These are phyloP conservation scores for Penicillium coprophilum DNA, from an alignment of 495 filamentous ascomycete species.

Conservation along the genomic window DNA sequence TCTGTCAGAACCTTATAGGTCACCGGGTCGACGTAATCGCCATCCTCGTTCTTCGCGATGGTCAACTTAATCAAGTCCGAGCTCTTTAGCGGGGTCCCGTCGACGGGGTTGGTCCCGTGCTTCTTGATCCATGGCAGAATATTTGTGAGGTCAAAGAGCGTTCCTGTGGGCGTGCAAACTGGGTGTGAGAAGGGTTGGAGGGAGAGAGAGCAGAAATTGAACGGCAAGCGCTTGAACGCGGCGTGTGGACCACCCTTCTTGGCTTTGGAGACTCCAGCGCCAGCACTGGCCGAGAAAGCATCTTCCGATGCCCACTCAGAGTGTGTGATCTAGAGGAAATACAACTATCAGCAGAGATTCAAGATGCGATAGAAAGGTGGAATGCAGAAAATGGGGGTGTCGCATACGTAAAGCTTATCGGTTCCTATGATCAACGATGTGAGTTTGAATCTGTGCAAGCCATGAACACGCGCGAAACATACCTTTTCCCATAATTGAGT, in stretches of 20 bases:
- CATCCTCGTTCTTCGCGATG: slow-evolving; percentile 89
- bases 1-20: slow-evolving; percentile 97
- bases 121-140: slow-evolving; percentile 92
- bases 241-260: slow-evolving; percentile 53
- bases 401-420: slow-evolving; percentile 72
- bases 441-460: background rate
- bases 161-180: slow-evolving; percentile 75
- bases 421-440: slow-evolving; percentile 45
- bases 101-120: slow-evolving; percentile 85
- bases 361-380: slow-evolving; percentile 14
- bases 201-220: slow-evolving; percentile 96
- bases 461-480: slow-evolving; percentile 14
- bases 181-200: slow-evolving; percentile 89
- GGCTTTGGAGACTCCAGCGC: slow-evolving; percentile 59
- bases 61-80: slow-evolving; percentile 88
- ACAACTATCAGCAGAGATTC: slow-evolving; percentile 20
- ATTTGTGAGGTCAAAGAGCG: slow-evolving; percentile 83
- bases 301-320: slow-evolving; percentile 93
- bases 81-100: slow-evolving; percentile 71
- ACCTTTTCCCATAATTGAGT: slow-evolving; percentile 59
- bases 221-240: slow-evolving; percentile 85
- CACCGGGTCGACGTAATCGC: slow-evolving; percentile 92
- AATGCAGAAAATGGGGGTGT: background rate
- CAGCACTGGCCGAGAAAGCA: slow-evolving; percentile 73
- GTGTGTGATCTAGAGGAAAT: slow-evolving; percentile 70